Base-by-base conservation (phyloP, 768 basidiomycete genomes). In the Galerina marginata region DNA sequence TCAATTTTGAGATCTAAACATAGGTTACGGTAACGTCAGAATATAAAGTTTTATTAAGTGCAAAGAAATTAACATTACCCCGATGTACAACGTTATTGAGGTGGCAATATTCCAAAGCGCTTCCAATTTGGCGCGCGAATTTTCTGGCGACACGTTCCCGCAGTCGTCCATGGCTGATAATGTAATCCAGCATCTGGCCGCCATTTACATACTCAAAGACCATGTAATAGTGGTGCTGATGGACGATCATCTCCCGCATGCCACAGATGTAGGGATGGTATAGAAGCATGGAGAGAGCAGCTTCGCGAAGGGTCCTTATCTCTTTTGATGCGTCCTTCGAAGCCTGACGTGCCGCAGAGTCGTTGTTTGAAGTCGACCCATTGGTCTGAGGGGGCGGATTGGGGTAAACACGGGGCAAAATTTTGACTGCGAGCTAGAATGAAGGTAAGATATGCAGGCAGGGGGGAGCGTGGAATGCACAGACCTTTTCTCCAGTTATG, bases 171-270 rank as follows among this genome's bases (percentile, higher is more conserved):
- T 99, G 97, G 68, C 92, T 92, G 78, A 99, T 99, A 79, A 99
- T 99, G 74, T 96, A 99, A 83, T 99, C 97, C 65, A 99, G 87
- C 94, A 99, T 95, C 82, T 99, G 97, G 0, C 97, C 97, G 36
- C 97, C 97, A 67, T 95, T 96, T 76, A 99, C 93, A 74, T 97
- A 98, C 75, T 99, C 97, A 73, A 92, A 95, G 9, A 98, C 93
- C 95, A 99, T 98, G 81, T 99, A 99, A 79, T 99, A 98, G 76
- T 99, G 96, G 69, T 99, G 90, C 61, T 93, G 92, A 77, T 98
- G 96, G 25, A 95, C 81, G 72, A 98, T 94, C 91, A 99, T 95
- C 79, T 96, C 95, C 66, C 94, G 91, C 96, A 99, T 99, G 58
- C 97, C 97, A 73, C 96, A 98, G 72, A 99, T 93, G 75, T 99